These are phyloP conservation scores for Yamadazyma atlantica DNA, from an alignment of 1,139 yeast genomes.

Conservation along the genomic window DNA sequence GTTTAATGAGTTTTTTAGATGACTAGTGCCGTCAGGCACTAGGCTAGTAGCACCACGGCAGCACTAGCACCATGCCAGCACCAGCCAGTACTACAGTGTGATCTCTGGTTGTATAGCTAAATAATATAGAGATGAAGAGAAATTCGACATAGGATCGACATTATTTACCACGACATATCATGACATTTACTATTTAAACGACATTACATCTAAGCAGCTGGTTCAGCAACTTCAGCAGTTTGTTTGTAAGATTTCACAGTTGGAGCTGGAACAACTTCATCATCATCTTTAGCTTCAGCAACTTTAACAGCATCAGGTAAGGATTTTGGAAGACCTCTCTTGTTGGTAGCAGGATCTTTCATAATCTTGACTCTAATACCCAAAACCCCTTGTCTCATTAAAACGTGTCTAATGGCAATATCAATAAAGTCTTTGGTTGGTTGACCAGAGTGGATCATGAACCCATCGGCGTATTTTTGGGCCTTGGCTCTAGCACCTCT, in stretches of 20 bases:
- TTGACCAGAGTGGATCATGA: conserved; percentile 99
- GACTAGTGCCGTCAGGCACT: neutral
- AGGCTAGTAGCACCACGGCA: too few species aligned
- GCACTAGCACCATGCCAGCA: too few species aligned
- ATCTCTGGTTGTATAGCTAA: too few species aligned
- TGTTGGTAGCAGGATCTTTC: conserved; percentile 97
- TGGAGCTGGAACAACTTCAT: conserved; percentile 76
- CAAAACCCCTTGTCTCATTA: conserved; percentile 99
- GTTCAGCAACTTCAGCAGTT: conserved; percentile 24
- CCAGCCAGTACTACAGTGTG: too few species aligned
- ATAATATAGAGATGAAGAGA: too few species aligned
- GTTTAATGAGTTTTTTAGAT: conserved; percentile 11
- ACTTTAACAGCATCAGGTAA: conserved; percentile 96
- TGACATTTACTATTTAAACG: neutral
- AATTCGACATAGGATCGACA: too few species aligned
- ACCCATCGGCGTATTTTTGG: conserved; percentile 99
- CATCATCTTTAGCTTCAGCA: conserved; percentile 97
- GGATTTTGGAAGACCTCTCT: conserved; percentile 75
- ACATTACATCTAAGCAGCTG: conserved; percentile 20
- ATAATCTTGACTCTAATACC: conserved; percentile 99
- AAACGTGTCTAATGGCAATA: conserved; percentile 98
- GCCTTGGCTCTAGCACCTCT: conserved; percentile 99
- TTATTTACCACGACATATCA: neutral
- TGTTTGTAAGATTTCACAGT: conserved; percentile 69
- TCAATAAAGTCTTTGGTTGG: conserved; percentile 99